These are phyloP conservation scores for Hypomyces perniciosus DNA, from an alignment of 2,329 filamentous ascomycete genomes.

Conservation along the genomic window DNA sequence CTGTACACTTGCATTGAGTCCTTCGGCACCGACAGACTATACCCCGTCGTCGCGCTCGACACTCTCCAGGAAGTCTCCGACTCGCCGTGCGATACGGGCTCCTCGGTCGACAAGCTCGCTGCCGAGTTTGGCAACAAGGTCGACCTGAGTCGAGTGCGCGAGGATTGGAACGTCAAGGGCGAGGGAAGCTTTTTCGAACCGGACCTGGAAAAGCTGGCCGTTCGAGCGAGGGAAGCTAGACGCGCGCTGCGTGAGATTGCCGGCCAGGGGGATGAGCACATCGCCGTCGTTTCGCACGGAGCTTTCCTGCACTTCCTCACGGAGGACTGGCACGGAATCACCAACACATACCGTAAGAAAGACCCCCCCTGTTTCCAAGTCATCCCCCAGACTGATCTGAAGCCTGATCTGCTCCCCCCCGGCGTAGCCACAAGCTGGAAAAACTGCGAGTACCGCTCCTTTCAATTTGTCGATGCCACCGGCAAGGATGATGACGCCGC, in stretches of 20 bases:
- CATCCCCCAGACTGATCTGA: constrained; percentile 2
- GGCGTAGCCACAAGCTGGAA: constrained; percentile 63
- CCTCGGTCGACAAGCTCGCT: constrained; percentile 45
- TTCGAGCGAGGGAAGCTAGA: constrained; percentile 55
- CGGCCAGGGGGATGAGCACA: constrained; percentile 47
- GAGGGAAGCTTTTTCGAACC: constrained; percentile 40
- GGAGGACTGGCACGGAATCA: constrained; percentile 66
- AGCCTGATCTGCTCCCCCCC: background rate
- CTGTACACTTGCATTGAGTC: constrained; percentile 68
- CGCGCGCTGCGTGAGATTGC: constrained; percentile 47
- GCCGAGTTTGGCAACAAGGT: constrained; percentile 57
- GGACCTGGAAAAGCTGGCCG: constrained; percentile 47
- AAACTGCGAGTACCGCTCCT: constrained; percentile 68
- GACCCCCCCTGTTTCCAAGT: background rate
- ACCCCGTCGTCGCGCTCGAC: constrained; percentile 59
- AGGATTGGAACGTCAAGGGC: constrained; percentile 67
- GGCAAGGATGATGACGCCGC: constrained; percentile 43
- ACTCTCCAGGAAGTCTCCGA: constrained; percentile 73
- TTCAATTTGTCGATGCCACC: constrained; percentile 51
- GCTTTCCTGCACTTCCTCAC: constrained; percentile 81
- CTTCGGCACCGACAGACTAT: constrained; percentile 45
- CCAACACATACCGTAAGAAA: constrained; percentile 8
- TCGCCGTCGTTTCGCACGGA: constrained; percentile 76
- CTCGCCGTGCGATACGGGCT: constrained; percentile 71
- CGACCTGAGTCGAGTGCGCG: constrained; percentile 55